Conservation (phyloP, 805 yeast genomes). For the Candida taoyuanica region DNA sequence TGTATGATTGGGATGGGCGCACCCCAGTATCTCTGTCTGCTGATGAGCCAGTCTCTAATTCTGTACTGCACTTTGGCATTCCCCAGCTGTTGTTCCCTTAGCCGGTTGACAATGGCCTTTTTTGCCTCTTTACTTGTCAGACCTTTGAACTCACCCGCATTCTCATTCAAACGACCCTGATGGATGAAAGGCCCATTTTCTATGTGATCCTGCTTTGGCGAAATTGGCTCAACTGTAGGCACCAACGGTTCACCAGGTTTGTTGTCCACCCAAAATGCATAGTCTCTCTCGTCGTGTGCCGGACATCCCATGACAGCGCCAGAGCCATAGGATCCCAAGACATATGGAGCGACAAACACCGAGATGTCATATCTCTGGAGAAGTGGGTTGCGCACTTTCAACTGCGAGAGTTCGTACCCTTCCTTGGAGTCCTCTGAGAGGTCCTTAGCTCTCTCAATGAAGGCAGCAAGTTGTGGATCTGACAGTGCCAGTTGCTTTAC, state of each 20-base stretch:
- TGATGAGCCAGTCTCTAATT: slow-evolving; percentile 89
- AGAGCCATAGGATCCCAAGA: slow-evolving; percentile 73
- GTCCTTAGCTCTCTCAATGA: slow-evolving; percentile 37
- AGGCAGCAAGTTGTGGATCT: slow-evolving; percentile 40
- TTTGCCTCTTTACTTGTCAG: slow-evolving; percentile 48
- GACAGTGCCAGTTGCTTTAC: slow-evolving; percentile 35
- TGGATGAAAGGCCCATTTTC: slow-evolving; percentile 34
- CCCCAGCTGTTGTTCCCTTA: slow-evolving; percentile 43
- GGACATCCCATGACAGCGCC: slow-evolving; percentile 99
- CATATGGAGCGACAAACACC: slow-evolving; percentile 88
- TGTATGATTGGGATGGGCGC: slow-evolving; percentile 96
- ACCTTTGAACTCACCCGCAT: slow-evolving; percentile 49
- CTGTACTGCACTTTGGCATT: slow-evolving; percentile 47
- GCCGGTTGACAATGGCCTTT: slow-evolving; percentile 35
- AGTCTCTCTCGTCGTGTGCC: slow-evolving; percentile 85
- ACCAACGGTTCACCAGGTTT: slow-evolving; percentile 34
- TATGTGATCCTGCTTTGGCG: slow-evolving; percentile 9
- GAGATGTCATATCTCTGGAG: slow-evolving; percentile 48
- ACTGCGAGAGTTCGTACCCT: slow-evolving; percentile 49
- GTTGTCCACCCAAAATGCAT: slow-evolving; percentile 70
- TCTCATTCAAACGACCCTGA: slow-evolving; percentile 44
- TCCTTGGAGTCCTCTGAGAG: slow-evolving; percentile 46
- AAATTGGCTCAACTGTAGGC: slow-evolving; percentile 19
- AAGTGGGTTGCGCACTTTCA: slow-evolving; percentile 59
- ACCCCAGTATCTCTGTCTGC: slow-evolving; percentile 97